phyloP scores from a whole-genome alignment of 2,329 filamentous ascomycete species.

The Paracorniculantispora psalliotae region DNA sequence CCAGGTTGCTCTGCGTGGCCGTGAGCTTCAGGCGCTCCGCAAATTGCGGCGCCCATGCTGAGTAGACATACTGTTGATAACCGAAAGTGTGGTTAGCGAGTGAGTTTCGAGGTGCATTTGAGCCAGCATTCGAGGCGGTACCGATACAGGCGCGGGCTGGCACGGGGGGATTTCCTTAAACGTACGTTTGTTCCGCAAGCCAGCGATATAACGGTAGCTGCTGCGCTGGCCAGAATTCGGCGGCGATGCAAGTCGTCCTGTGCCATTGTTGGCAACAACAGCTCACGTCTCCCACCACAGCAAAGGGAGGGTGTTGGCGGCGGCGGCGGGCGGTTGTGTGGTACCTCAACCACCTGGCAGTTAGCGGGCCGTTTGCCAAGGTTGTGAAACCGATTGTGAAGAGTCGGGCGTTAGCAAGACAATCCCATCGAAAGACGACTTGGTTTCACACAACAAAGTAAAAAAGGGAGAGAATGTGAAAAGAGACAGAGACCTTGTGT shows the following conservation, averaged over 20 bases:
- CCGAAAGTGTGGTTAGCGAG: background rate
- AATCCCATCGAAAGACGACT: background rate
- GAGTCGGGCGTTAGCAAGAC: background rate
- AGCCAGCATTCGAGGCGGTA: too few species aligned
- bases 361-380: too few species aligned
- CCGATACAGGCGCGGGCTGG: too few species aligned
- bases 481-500: background rate
- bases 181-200: slow-evolving; percentile 90
- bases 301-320: slow-evolving; percentile 4
- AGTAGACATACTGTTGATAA: slow-evolving; percentile 80
- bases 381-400: background rate
- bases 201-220: slow-evolving; percentile 77
- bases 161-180: too few species aligned
- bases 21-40: slow-evolving; percentile 80
- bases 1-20: slow-evolving; percentile 88
- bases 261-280: slow-evolving; percentile 29
- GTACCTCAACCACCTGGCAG: too few species aligned
- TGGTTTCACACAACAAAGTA: background rate
- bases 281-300: too few species aligned
- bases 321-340: too few species aligned
- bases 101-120: background rate
- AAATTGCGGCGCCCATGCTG: slow-evolving; percentile 95
- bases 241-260: slow-evolving; percentile 52
- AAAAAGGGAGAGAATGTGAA: background rate
- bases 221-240: slow-evolving; percentile 76